These are phyloP conservation scores for Phlyctochytrium bullatum DNA, from an alignment of 192 early-diverging fungal species.

Conservation along the genomic window DNA sequence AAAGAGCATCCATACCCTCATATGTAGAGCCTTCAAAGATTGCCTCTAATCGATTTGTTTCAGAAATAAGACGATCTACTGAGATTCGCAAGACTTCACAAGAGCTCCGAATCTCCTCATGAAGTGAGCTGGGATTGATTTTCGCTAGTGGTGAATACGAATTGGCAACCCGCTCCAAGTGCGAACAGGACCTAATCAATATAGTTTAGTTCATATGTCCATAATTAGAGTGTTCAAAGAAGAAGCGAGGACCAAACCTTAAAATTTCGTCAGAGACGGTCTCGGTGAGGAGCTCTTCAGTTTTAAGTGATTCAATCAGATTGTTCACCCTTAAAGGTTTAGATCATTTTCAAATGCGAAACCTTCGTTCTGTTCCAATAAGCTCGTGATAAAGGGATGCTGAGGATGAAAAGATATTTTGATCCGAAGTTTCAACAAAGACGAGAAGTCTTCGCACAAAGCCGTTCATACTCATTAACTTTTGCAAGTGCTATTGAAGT, in stretches of 20 bases:
- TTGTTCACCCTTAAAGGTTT: too few species aligned
- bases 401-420: slow-evolving; percentile 68
- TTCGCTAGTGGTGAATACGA: slow-evolving; percentile 47
- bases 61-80: slow-evolving; percentile 27
- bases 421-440: slow-evolving; percentile 64
- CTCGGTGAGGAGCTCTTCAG: too few species aligned
- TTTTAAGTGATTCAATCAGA: too few species aligned
- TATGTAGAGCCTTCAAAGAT: slow-evolving; percentile 15
- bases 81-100: slow-evolving; percentile 25
- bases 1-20: too few species aligned
- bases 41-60: slow-evolving; percentile 22
- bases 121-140: slow-evolving; percentile 9
- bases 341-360: slow-evolving; percentile 69
- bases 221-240: too few species aligned
- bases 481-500: slow-evolving; percentile 67
- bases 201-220: too few species aligned
- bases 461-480: slow-evolving; percentile 65
- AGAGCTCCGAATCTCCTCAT: slow-evolving; percentile 16
- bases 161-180: slow-evolving; percentile 66
- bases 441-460: slow-evolving; percentile 65
- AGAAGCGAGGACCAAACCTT: too few species aligned
- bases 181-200: slow-evolving; percentile 63
- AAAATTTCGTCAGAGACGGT: too few species aligned
- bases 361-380: slow-evolving; percentile 62
- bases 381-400: slow-evolving; percentile 77